phyloP scores from a whole-genome alignment of 345 rosid species.

The Iberis pinnata region DNA sequence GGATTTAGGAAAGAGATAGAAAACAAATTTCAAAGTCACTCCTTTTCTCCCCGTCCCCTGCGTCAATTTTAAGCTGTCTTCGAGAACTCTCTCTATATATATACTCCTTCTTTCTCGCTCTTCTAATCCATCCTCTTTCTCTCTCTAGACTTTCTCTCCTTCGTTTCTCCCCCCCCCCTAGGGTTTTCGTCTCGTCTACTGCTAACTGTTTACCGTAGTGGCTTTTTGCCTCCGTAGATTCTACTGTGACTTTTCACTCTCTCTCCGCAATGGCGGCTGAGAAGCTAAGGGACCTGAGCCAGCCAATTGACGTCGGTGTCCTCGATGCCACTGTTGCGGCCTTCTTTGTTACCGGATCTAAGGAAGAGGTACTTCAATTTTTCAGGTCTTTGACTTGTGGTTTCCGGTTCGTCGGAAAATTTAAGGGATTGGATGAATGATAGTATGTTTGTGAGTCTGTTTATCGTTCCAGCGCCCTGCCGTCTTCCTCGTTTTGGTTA shows the following conservation, averaged over 20 bases:
- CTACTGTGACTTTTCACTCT: constrained; percentile 11
- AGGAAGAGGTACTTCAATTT: constrained; percentile 72
- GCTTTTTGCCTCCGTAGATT: constrained; percentile 2
- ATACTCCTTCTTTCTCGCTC: constrained; percentile 14
- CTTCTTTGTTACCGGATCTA: constrained; percentile 99
- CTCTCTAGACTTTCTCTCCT: constrained; percentile 32
- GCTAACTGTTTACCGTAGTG: constrained; percentile 29
- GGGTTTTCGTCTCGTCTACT: constrained; percentile 43
- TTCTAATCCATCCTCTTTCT: constrained; percentile 16
- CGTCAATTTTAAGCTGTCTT: constrained; percentile 87
- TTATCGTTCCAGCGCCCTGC: background rate
- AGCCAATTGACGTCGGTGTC: constrained; percentile 80
- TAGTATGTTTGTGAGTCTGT: background rate
- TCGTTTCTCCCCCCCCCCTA: constrained; percentile 34
- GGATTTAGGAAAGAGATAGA: constrained; percentile 8
- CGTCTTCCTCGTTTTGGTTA: no score
- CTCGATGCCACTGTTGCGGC: constrained; percentile 98
- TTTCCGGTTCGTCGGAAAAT: background rate
- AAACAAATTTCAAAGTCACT: constrained; percentile 31
- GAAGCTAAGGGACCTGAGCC: constrained; percentile 88
- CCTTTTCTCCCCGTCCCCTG: constrained; percentile 37
- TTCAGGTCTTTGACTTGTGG: constrained; percentile 10
- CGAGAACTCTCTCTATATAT: constrained; percentile 17
- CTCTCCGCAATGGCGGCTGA: constrained; percentile 82
- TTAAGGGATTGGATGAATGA: background rate